Conservation (phyloP, 345 rosid species). For the Theobroma cacao region DNA sequence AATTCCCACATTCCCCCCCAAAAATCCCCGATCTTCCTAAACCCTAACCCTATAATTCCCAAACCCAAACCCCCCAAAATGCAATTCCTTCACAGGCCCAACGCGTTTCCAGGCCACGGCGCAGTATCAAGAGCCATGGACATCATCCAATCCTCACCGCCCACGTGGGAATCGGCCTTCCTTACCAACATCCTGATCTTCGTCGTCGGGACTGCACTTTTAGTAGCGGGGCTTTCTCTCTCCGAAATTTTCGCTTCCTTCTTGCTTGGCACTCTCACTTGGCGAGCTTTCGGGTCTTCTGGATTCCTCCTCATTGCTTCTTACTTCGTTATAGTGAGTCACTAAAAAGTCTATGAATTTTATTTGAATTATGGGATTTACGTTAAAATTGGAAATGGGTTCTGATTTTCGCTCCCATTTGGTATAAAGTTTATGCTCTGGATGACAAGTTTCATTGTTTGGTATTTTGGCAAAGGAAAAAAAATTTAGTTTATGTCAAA, state of each 20-base stretch:
- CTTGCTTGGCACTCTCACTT: constrained; percentile 82
- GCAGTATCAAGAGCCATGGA: constrained; percentile 51
- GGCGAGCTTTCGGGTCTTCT: constrained; percentile 91
- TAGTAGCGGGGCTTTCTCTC: constrained; percentile 72
- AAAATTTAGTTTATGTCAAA: background rate
- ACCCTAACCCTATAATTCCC: constrained; percentile 5
- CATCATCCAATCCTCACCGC: constrained; percentile 56
- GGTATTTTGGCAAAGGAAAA: background rate
- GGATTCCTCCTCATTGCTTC: constrained; percentile 86
- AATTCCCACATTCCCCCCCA: constrained; percentile 17
- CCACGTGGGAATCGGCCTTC: constrained; percentile 81
- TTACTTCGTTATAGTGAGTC: constrained; percentile 62
- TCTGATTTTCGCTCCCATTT: background rate
- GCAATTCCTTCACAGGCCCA: constrained; percentile 25
- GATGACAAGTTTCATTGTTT: background rate
- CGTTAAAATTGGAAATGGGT: background rate
- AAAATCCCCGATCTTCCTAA: constrained; percentile 18
- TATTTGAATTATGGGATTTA: background rate
- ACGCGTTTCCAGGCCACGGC: constrained; percentile 38
- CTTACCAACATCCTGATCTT: constrained; percentile 74
- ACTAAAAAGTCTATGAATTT: background rate
- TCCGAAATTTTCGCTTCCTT: constrained; percentile 84
- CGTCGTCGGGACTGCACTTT: constrained; percentile 67
- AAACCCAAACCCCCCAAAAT: constrained; percentile 17
- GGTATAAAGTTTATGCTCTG: background rate